Base-by-base conservation (phyloP, 2,329 filamentous ascomycete species). In the Aspergillus vadensis region DNA sequence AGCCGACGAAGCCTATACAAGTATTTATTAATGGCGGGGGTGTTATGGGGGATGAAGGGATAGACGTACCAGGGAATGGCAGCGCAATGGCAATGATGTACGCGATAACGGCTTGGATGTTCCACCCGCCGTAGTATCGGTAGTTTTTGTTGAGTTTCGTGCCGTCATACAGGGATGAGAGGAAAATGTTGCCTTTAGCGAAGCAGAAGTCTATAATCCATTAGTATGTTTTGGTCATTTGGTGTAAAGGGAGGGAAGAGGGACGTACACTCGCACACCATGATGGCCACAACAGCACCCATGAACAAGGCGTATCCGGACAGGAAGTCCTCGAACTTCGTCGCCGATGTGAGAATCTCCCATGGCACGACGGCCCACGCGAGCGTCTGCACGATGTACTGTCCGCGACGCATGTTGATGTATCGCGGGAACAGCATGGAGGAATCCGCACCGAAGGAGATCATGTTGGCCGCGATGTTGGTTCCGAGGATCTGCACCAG, bases 321-420 rank as follows among this genome's bases (percentile, higher is more conserved):
- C 30, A 62, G 27, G 19, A 62, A 62, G 2, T 52, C 56, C 52
- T 59, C 52, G 30, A 62, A 58, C 9, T 55, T 59, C 27, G 52
- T 14, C 1, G 60, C 60, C 3, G 57, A 57, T 12, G 44, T 27
- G 12, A 62, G 54, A 43, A 62, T 62, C 36, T 62, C 55, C 60
- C 57, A 62, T 3, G 60, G 60, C 1, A 51, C 53, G 21, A 62
- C 77, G 2, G 80, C 80, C 83, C 83, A 86, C 39, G 81, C 82
- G 3, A 84, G 74, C 12, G 85, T 65, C 9, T 83, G 80, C 3
- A 80, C 78, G 43, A 85, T 72, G 27, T 85, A 70, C 51, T 80
- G 81, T 10, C 83, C 83, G 12, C 83, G 79, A 19, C 73, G 71
- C 67, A 86, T 84, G 66, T 85, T 84, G 63, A 85, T 72, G 68